Conservation (phyloP, 1,139 yeast genomes). For the Hemisphaericaspora subhashii region DNA sequence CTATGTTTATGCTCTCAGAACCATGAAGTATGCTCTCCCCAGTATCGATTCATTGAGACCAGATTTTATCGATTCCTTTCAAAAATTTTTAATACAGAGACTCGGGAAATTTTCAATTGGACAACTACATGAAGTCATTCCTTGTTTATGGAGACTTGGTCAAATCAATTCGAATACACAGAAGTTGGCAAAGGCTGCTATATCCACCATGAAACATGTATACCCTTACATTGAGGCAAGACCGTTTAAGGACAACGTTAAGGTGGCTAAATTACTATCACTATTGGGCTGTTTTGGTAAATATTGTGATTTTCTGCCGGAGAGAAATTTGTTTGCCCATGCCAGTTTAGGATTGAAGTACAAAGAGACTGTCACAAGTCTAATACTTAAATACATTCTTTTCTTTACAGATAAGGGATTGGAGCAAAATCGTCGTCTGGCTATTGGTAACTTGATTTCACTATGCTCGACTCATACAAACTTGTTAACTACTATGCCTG, state of each 20-base stretch:
- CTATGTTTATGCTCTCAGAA: slow-evolving; percentile 47
- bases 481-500: slow-evolving; percentile 55
- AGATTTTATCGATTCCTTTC: slow-evolving; percentile 51
- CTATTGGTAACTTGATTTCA: slow-evolving; percentile 55
- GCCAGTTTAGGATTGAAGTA: slow-evolving; percentile 44
- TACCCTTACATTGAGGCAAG: slow-evolving; percentile 39
- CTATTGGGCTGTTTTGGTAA: slow-evolving; percentile 71
- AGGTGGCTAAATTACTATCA: slow-evolving; percentile 56
- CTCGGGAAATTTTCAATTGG: slow-evolving; percentile 57
- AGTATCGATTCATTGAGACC: slow-evolving; percentile 46
- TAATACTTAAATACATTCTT: slow-evolving; percentile 56
- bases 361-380: slow-evolving; percentile 55
- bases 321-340: slow-evolving; percentile 39
- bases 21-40: slow-evolving; percentile 52
- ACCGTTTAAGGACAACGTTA: slow-evolving; percentile 36
- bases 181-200: slow-evolving; percentile 58
- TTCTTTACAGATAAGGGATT: slow-evolving; percentile 43
- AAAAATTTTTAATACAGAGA: slow-evolving; percentile 49
- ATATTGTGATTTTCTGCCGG: slow-evolving; percentile 56
- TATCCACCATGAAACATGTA: slow-evolving; percentile 54
- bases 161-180: slow-evolving; percentile 42
- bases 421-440: slow-evolving; percentile 41
- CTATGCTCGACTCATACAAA: slow-evolving; percentile 64
- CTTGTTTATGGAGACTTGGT: slow-evolving; percentile 61
- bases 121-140: slow-evolving; percentile 70